A percentile compares a stretch with the other conserved stretches of the same genome.
Conservation (phyloP, 2,329 filamentous ascomycete species). For the Talaromyces verruculosus region DNA sequence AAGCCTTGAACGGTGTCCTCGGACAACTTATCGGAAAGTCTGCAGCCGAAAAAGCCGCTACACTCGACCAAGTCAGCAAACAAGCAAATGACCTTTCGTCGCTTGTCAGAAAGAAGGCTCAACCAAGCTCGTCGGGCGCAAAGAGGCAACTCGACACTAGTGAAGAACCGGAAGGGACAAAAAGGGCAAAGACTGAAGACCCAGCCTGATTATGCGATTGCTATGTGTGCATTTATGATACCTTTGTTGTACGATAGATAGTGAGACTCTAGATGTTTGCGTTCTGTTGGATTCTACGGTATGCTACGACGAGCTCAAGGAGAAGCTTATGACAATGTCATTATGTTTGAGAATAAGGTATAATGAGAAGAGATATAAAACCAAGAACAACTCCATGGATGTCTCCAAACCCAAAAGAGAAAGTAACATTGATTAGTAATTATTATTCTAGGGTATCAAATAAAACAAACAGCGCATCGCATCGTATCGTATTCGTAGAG, state of each 20-base stretch:
- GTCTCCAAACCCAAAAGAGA: neutral
- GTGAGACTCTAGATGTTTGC: neutral
- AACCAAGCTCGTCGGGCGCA: conserved; percentile 24
- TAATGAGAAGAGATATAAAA: neutral
- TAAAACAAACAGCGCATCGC: neutral
- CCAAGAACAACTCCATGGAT: neutral
- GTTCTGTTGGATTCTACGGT: neutral
- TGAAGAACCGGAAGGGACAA: conserved; percentile 18
- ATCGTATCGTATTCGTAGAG: neutral
- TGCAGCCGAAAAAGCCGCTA: conserved; percentile 52
- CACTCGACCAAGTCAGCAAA: conserved; percentile 56
- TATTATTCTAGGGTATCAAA: conserved; percentile 18
- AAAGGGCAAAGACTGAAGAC: conserved; percentile 23
- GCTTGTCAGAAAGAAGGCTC: conserved; percentile 57
- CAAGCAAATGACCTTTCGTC: conserved; percentile 60
- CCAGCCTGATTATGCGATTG: neutral
- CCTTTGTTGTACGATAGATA: conserved; percentile 9
- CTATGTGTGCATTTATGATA: conserved; percentile 13
- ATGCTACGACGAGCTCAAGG: neutral
- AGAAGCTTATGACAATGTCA: neutral
- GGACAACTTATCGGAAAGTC: conserved; percentile 59
- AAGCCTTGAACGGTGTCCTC: conserved; percentile 57
- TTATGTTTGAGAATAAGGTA: neutral
- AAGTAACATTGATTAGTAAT: neutral
- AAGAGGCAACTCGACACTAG: conserved; percentile 34